phyloP scores from a whole-genome alignment of 495 filamentous ascomycete species.

The Staphylotrichum tortipilum region DNA sequence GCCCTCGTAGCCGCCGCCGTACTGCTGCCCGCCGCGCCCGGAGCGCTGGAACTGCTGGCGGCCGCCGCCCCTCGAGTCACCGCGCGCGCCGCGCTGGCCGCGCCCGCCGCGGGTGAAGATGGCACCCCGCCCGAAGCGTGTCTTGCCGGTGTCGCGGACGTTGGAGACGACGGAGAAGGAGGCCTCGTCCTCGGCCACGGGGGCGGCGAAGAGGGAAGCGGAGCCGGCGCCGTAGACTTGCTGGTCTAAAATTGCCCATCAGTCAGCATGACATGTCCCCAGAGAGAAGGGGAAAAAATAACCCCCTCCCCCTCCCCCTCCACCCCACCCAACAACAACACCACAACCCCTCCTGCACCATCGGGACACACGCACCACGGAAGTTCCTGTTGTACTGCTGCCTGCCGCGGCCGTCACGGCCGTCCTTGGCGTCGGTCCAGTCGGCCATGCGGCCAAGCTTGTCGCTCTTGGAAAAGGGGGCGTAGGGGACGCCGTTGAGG shows the following conservation, averaged over 20 bases:
- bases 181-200: constrained; percentile 88
- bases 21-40: constrained; percentile 38
- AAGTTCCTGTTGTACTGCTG: constrained; percentile 86
- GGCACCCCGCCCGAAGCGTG: constrained; percentile 81
- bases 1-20: constrained; percentile 45
- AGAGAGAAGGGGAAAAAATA: no score
- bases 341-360: background rate
- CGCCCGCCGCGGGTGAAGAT: constrained; percentile 85
- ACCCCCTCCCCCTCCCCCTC: no score
- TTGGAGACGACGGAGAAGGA: constrained; percentile 98
- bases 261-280: background rate
- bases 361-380: constrained; percentile 56
- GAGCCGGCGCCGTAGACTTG: constrained; percentile 92
- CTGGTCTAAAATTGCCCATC: constrained; percentile 53
- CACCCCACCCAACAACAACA: background rate
- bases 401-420: constrained; percentile 61
- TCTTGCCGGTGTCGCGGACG: constrained; percentile 71
- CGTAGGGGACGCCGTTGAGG: constrained; percentile 89
- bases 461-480: constrained; percentile 96
- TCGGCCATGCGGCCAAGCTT: constrained; percentile 98
- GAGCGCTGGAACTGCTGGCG: constrained; percentile 42
- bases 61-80: constrained; percentile 59
- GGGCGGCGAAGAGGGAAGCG: constrained; percentile 77
- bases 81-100: constrained; percentile 55
- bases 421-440: constrained; percentile 95